Base-by-base conservation (phyloP, 139 green algal genomes). In the Chara braunii region DNA sequence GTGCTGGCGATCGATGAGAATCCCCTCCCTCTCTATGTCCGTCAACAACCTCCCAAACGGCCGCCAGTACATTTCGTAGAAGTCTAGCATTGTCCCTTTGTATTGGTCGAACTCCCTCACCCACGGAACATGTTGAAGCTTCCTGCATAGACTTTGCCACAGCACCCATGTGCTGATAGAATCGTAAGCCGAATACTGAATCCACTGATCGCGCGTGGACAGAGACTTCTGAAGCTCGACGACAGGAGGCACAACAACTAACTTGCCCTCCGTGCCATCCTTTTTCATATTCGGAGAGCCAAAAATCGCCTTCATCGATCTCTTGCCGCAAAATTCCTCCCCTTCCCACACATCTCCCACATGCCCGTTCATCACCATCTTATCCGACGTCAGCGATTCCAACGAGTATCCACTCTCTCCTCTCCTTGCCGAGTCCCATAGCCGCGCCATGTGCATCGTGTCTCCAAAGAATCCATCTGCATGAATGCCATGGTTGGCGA, bases 371-470 rank as follows among this genome's bases (percentile, higher is more conserved):
- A 67, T 67, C 4, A 67, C 32, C 4, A 5, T 8, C 26, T 24
- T 24, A 8, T 67, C 57, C 23, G 4, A 26, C 29, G 60, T 70
- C 3, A 74, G 64, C 8, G 58, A 22, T 34, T 68, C 64, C 24
- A 74, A 55, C 8, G 64, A 63, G 52, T 74, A 74, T 3, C 64
- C 64, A 26, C 29, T 0, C 7, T 5, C 14, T 59, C 32, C 32
- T 22, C 31, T 61, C 22, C 91, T 78, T 0, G 71, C 83, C 5
- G 86, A 83, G 51, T 98, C 87, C 56, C 78, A 87, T 59, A 98
- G 77, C 23, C 92, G 81, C n/a, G 92, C 90, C 91, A 98, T 95
- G 85, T 98, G 92, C 82, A 98, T 88, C 0, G 92, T 98, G 82
- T 98, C 92, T 1, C 70, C 92, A 24, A 26, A 74, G 73, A 97